A percentile compares a stretch with the other conserved stretches of the same genome.
phyloP scores from a whole-genome alignment of 108 stramenopile species.

The Cyclotella cryptica region DNA sequence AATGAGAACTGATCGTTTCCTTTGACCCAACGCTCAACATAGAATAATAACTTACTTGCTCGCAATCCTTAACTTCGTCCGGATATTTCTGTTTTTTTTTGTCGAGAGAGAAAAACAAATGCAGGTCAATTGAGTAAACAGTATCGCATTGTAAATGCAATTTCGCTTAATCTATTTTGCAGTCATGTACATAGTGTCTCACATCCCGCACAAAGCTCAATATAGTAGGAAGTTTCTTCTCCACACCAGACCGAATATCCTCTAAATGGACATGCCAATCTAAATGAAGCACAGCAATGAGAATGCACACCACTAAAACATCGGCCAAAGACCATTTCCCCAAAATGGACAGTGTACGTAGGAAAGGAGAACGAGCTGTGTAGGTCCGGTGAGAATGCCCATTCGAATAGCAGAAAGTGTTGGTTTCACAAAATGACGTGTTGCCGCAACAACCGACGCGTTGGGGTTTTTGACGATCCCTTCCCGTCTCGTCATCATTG shows the following conservation, averaged over 20 bases:
- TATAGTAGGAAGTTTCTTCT: slow-evolving; percentile 64
- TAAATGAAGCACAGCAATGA: slow-evolving; percentile 83
- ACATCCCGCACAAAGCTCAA: slow-evolving; percentile 44
- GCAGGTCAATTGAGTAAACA: too few species aligned
- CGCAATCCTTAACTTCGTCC: slow-evolving; percentile 58
- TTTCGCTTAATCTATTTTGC: background rate
- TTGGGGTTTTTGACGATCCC: too few species aligned
- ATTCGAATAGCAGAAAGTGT: slow-evolving; percentile 28
- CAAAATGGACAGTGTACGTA: slow-evolving; percentile 68
- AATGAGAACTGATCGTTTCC: background rate
- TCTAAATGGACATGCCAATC: slow-evolving; percentile 80
- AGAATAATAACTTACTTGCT: background rate
- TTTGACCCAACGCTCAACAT: background rate
- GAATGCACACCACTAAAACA: slow-evolving; percentile 85
- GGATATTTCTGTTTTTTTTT: slow-evolving; percentile 35
- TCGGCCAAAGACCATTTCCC: slow-evolving; percentile 90
- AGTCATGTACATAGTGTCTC: background rate
- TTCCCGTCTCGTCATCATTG: too few species aligned
- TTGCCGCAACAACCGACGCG: too few species aligned
- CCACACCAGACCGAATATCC: slow-evolving; percentile 63
- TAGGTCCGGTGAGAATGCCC: slow-evolving; percentile 23
- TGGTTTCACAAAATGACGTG: background rate
- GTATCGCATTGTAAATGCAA: background rate
- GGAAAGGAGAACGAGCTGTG: slow-evolving; percentile 56
- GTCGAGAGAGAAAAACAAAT: background rate